Base-by-base conservation (phyloP, 164 flowering plant species). In the Pachysandra terminalis region DNA sequence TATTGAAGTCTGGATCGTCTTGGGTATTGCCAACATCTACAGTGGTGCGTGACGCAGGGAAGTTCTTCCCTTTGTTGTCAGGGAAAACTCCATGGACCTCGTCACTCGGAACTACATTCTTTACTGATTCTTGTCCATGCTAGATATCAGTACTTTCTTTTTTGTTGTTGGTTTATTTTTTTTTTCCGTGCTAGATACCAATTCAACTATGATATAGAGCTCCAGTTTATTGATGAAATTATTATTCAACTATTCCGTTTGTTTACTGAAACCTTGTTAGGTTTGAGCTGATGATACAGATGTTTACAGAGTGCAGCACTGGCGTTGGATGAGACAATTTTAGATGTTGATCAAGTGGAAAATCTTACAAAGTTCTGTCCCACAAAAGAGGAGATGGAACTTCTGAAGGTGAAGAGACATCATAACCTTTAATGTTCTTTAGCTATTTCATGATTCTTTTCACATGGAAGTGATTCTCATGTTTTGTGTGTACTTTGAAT, bases 351-450 rank as follows among this genome's bases (percentile, higher is more conserved):
- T 83, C 96, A 90, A 74, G 97, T 95, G 68, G 97, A 95, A 66
- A 95, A 92, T 81, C 96, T 95, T 58, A 89, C 92, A 59, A 95
- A 95, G 63, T 89, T 89, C 69, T 90, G 98, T 79, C 98, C 98
- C 35, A 89, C 97, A 26, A 95, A 95, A 77, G 98, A 90, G 73
- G 98, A 95, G 78, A 95, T 95, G 97, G 98, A 95, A 72, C 91
- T 84, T 76, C 85, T 95, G 10, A 95, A 89, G 97, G 98, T 92
- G 69, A 74, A 68, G 61, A 37, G 56, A 68, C 61, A 17, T 32
- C 23, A 27, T 35, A 19, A 48, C 24, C 64, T 67, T 23, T 55
- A 19, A 21, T 10, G 63, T 75, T 24, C 57, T 64, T 27, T 32
- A 17, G 19, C 53, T 19, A 32, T 71, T 60, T 1, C 28, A 28